phyloP scores from a whole-genome alignment of 192 early-diverging fungal species.

The Rhizoclosmatium globosum region DNA sequence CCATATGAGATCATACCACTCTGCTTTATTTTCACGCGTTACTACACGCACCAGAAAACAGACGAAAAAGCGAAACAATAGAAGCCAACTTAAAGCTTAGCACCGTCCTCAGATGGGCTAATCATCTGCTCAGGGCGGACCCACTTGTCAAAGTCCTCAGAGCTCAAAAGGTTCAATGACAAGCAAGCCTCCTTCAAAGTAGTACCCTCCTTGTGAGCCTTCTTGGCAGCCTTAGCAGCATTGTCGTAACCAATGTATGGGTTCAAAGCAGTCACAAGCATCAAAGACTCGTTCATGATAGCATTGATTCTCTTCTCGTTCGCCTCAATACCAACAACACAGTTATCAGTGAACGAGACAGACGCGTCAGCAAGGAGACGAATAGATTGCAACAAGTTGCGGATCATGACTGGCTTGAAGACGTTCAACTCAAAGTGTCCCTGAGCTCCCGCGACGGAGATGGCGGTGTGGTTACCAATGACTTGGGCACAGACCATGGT shows the following conservation, averaged over 20 bases:
- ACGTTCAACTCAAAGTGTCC: slow-evolving; percentile 99
- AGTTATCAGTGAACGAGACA: slow-evolving; percentile 95
- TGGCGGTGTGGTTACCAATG: slow-evolving; percentile 97
- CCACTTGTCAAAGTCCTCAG: slow-evolving; percentile 95
- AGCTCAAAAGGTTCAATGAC: slow-evolving; percentile 82
- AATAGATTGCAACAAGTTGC: slow-evolving; percentile 95
- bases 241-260: slow-evolving; percentile 89
- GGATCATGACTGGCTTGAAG: slow-evolving; percentile 99
- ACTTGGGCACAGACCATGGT: slow-evolving; percentile 99
- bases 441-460: slow-evolving; percentile 91
- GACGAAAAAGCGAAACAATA: no score
- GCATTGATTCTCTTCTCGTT: slow-evolving; percentile 90
- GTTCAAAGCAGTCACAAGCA: slow-evolving; percentile 99
- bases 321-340: slow-evolving; percentile 92
- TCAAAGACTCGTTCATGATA: slow-evolving; percentile 91
- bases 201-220: slow-evolving; percentile 93
- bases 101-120: slow-evolving; percentile 41
- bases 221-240: slow-evolving; percentile 96
- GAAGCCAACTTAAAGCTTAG: neutral
- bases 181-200: slow-evolving; percentile 94
- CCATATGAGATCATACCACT: no score
- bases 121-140: slow-evolving; percentile 84
- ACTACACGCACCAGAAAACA: no score
- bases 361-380: slow-evolving; percentile 86
- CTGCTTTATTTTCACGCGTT: no score